A percentile compares a stretch with the other conserved stretches of the same genome.
Conservation (phyloP, 2,329 filamentous ascomycete genomes). For the Thelonectria olida region DNA sequence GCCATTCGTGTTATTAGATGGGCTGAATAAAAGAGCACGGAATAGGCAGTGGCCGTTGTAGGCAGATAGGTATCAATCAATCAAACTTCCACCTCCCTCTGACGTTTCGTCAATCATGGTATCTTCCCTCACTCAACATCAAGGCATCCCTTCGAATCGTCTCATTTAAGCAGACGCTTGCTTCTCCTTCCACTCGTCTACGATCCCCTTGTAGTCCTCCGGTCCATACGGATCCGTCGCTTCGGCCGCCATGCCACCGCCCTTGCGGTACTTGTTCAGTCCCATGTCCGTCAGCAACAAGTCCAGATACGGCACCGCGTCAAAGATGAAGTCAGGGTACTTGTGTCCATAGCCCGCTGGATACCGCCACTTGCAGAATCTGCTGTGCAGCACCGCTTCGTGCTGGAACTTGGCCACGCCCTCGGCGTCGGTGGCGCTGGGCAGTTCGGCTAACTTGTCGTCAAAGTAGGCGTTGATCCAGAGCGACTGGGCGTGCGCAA, state of each 20-base stretch:
- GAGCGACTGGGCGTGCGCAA: constrained; percentile 61
- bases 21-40: no score
- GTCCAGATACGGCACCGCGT: constrained; percentile 78
- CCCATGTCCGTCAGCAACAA: constrained; percentile 73
- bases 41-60: not conserved
- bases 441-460: constrained; percentile 36
- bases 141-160: no score
- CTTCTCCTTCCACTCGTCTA: constrained; percentile 59
- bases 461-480: constrained; percentile 74
- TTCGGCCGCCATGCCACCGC: constrained; percentile 60
- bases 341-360: constrained; percentile 70
- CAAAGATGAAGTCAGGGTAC: constrained; percentile 78
- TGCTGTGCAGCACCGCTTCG: constrained; percentile 70
- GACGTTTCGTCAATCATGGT: no score
- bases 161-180: not conserved
- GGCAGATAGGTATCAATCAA: not conserved
- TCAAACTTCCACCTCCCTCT: not conserved
- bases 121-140: not conserved
- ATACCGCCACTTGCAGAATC: constrained; percentile 77
- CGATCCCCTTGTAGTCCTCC: constrained; percentile 64
- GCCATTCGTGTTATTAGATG: no score
- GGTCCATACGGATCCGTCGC: constrained; percentile 66
- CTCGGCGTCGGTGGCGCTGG: constrained; percentile 24
- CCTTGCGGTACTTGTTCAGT: constrained; percentile 64
- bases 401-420: constrained; percentile 55